Conservation (phyloP, 2,329 filamentous ascomycete species). For the Phaeosphaeriaceae sp. region DNA sequence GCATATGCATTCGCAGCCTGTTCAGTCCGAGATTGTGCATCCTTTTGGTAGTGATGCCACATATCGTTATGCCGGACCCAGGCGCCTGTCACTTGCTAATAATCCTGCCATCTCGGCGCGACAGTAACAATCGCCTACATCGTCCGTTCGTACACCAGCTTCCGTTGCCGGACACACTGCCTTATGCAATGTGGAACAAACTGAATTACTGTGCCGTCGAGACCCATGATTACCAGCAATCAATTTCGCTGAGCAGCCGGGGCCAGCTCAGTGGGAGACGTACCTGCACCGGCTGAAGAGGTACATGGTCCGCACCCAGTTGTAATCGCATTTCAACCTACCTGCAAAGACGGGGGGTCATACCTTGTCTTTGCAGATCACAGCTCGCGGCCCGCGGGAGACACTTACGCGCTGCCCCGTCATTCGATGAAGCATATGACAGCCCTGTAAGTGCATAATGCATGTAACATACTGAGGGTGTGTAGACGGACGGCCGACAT, state of each 20-base stretch:
- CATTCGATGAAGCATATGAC: slow-evolving; percentile 20
- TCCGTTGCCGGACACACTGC: slow-evolving; percentile 34
- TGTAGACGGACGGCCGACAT: slow-evolving; percentile 35
- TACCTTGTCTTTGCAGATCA: slow-evolving; percentile 49
- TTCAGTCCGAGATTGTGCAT: not conserved
- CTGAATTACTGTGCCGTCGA: slow-evolving; percentile 23
- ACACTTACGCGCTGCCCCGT: slow-evolving; percentile 41
- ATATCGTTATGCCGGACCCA: slow-evolving; percentile 16
- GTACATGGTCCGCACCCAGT: slow-evolving; percentile 40
- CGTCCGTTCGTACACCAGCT: slow-evolving; percentile 22
- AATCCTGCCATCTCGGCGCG: slow-evolving; percentile 5
- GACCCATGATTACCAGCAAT: slow-evolving; percentile 36
- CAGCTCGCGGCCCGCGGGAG: slow-evolving; percentile 43
- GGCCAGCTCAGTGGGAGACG: slow-evolving; percentile 29
- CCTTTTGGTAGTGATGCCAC: not conserved
- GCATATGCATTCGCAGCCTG: slow-evolving; percentile 16
- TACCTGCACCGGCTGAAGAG: slow-evolving; percentile 48
- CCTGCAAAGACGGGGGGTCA: slow-evolving; percentile 39
- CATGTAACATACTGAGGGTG: slow-evolving; percentile 27
- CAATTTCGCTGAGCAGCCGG: slow-evolving; percentile 40
- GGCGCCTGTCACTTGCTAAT: slow-evolving; percentile 21
- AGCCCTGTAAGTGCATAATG: slow-evolving; percentile 39
- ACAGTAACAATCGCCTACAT: slow-evolving; percentile 18
- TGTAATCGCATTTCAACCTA: slow-evolving; percentile 39
- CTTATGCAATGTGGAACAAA: slow-evolving; percentile 27